phyloP scores from a whole-genome alignment of 768 basidiomycete species.

The Boletus patriciae region DNA sequence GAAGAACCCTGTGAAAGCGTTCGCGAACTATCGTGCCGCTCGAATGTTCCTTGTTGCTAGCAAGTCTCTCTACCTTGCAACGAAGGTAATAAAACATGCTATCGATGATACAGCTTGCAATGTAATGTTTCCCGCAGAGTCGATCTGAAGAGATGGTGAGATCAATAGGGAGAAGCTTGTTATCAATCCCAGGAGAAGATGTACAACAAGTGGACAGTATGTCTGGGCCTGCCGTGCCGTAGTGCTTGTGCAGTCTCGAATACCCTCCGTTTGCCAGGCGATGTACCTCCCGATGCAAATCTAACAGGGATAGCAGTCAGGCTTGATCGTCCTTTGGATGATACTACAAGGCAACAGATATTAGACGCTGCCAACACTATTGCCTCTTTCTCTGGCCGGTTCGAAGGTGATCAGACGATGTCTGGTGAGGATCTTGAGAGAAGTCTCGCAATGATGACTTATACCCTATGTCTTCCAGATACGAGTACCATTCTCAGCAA shows the following conservation, averaged over 20 bases:
- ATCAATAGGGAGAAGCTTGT: neutral
- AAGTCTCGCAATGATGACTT: neutral
- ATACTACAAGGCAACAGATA: neutral
- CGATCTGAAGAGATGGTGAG: conserved; percentile 10
- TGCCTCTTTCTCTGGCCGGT: neutral
- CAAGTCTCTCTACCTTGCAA: neutral
- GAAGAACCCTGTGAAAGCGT: neutral
- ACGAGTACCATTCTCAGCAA: neutral
- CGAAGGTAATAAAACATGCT: neutral
- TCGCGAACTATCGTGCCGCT: conserved; percentile 3
- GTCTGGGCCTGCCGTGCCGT: neutral
- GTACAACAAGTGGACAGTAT: neutral
- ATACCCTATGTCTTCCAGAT: neutral
- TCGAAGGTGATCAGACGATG: neutral
- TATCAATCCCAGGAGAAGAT: conserved; percentile 4
- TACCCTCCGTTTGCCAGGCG: neutral
- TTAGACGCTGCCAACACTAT: conserved; percentile 1
- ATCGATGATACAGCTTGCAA: neutral
- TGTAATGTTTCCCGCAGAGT: neutral
- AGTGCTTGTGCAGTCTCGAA: neutral
- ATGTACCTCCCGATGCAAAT: neutral
- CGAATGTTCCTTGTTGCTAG: conserved; percentile 7
- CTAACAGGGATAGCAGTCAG: conserved; percentile 6
- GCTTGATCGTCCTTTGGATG: conserved; percentile 9
- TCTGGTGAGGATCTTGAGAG: conserved; percentile 2